Conservation (phyloP, 2,329 filamentous ascomycete species). For the Ceratocystis papillata region DNA sequence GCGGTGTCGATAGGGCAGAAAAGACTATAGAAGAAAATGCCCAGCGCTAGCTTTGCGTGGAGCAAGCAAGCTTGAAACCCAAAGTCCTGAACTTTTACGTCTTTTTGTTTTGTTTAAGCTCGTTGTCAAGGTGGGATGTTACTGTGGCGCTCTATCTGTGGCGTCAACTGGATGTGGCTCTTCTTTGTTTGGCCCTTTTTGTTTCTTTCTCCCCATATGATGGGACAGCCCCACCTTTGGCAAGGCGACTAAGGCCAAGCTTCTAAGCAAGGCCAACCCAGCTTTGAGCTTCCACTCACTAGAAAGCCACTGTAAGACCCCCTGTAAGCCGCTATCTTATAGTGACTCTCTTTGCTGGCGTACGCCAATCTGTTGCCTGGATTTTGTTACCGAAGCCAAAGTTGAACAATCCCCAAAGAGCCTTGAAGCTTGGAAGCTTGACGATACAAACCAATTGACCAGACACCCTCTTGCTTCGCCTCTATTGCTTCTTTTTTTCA, state of each 20-base stretch:
- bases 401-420: background rate
- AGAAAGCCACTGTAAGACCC: background rate
- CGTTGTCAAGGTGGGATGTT: slow-evolving; percentile 16
- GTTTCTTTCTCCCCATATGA: background rate
- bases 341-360: slow-evolving; percentile 16
- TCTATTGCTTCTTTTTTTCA: background rate
- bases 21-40: no score
- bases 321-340: background rate
- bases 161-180: slow-evolving; percentile 4
- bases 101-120: slow-evolving; percentile 9
- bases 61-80: no score
- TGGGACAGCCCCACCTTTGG: slow-evolving; percentile 17
- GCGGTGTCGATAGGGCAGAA: background rate
- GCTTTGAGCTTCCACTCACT: background rate
- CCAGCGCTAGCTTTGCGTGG: no score
- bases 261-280: slow-evolving; percentile 1
- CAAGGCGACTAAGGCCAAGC: slow-evolving; percentile 19
- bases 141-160: slow-evolving; percentile 11
- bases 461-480: no score
- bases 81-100: background rate
- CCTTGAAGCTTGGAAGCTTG: slow-evolving; percentile 7
- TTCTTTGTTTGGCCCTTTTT: background rate
- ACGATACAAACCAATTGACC: background rate
- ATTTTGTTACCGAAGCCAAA: background rate
- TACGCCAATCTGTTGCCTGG: slow-evolving; percentile 21